Percentiles rank a stretch among this genome's conserved stretches.
Evolutionary conservation across 2,329 filamentous ascomycete species (phyloP).

Genomic region (Pseudodiploospora longispora): DNA sequence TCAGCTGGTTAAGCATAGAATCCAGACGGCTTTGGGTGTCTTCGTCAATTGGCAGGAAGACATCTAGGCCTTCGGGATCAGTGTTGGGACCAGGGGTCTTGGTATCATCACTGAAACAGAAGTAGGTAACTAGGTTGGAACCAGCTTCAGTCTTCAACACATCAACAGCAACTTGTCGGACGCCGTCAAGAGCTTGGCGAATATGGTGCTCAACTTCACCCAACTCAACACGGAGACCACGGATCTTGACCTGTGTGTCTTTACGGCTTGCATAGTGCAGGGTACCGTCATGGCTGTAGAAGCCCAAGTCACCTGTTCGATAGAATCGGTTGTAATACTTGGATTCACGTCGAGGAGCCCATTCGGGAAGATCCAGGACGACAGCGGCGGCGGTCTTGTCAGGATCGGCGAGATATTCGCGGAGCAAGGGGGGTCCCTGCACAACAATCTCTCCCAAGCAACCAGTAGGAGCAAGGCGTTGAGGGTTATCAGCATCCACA

Average conservation of each 20-base stretch:
- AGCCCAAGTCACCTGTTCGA: background rate
- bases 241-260: slow-evolving; percentile 16
- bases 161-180: slow-evolving; percentile 5
- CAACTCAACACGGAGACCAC: slow-evolving; percentile 14
- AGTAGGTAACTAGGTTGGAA: slow-evolving; percentile 3
- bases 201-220: slow-evolving; percentile 10
- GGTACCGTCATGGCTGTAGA: background rate
- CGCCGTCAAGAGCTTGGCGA: background rate
- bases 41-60: slow-evolving; percentile 2
- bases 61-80: background rate
- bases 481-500: background rate
- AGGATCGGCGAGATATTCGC: slow-evolving; percentile 6
- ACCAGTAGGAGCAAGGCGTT: slow-evolving; percentile 5
- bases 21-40: slow-evolving; percentile 7
- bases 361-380: slow-evolving; percentile 1
- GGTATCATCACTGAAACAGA: slow-evolving; percentile 7
- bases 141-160: background rate
- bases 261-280: slow-evolving; percentile 7
- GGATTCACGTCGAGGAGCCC: slow-evolving; percentile 1
- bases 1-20: slow-evolving; percentile 9
- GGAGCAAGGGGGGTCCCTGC: slow-evolving; percentile 7
- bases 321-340: background rate
- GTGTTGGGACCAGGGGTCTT: background rate
- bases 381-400: slow-evolving; percentile 6
- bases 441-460: slow-evolving; percentile 6